Evolutionary conservation across 768 basidiomycete species (phyloP).

Genomic region (Boletus vermiculosoides): DNA sequence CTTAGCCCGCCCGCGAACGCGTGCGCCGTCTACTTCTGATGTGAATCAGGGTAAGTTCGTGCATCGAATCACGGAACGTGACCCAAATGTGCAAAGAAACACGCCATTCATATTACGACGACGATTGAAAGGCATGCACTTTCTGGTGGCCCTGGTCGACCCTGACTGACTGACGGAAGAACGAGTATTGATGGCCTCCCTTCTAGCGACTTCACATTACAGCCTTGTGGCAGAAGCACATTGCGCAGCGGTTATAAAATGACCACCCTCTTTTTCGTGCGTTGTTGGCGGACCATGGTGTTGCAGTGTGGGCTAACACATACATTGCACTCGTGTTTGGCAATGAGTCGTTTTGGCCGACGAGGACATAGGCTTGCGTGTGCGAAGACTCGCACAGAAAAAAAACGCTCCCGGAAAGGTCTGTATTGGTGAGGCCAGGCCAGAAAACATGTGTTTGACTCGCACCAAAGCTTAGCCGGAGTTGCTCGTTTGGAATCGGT

Average conservation of each 20-base stretch:
- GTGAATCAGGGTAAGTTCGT: not conserved
- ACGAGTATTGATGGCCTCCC: not conserved
- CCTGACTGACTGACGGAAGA: constrained; percentile 14
- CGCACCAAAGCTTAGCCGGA: not conserved
- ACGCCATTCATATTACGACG: constrained; percentile 6
- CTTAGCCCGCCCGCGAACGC: not conserved
- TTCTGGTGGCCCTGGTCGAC: constrained; percentile 5
- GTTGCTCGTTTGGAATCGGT: constrained; percentile 1
- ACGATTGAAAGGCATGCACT: not conserved
- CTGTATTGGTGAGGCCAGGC: not conserved
- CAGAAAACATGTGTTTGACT: not conserved
- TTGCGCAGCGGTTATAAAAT: not conserved
- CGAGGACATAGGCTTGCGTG: not conserved
- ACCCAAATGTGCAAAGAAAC: not conserved
- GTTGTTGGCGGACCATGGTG: not conserved
- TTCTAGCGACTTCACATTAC: constrained; percentile 12
- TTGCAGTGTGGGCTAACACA: not conserved
- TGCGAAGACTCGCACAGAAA: not conserved
- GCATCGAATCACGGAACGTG: constrained; percentile 4
- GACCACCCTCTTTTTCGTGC: constrained; percentile 4
- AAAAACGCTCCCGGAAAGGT: not conserved
- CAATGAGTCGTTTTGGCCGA: not conserved
- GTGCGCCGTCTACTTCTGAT: not conserved
- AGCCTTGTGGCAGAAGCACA: constrained; percentile 16
- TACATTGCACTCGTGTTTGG: not conserved